These are phyloP conservation scores for Zasmidium cellare DNA, from an alignment of 2,329 filamentous ascomycete species.

Conservation along the genomic window DNA sequence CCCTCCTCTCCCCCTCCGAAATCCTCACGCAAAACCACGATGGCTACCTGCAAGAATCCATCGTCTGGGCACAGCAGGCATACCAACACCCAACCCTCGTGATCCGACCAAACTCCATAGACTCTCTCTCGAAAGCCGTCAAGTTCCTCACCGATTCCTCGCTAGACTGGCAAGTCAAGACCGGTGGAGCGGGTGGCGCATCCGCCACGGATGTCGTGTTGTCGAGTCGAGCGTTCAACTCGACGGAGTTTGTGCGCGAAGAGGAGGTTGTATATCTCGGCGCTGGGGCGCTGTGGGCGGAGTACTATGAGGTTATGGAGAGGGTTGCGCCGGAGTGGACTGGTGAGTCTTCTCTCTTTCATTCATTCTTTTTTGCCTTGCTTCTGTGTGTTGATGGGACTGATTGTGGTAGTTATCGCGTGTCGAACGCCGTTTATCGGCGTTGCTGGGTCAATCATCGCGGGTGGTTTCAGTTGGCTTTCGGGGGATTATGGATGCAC, in stretches of 20 bases:
- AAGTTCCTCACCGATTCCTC: too few relatives aligned
- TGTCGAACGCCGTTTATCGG: constrained; percentile 4
- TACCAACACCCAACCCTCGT: too few relatives aligned
- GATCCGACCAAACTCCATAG: too few relatives aligned
- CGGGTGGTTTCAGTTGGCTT: constrained; percentile 7
- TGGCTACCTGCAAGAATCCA: too few relatives aligned
- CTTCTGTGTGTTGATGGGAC: too few relatives aligned
- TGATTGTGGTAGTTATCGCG: background rate
- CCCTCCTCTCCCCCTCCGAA: too few relatives aligned
- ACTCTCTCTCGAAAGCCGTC: too few relatives aligned
- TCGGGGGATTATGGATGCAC: constrained; percentile 8
- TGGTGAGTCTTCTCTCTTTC: background rate
- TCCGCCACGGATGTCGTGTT: constrained; percentile 7
- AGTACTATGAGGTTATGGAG: constrained; percentile 8
- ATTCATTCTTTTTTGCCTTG: too few relatives aligned
- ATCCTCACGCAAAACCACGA: too few relatives aligned
- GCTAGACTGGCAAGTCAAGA: too few relatives aligned
- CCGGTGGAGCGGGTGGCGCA: constrained; percentile 1
- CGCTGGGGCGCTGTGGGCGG: constrained; percentile 1
- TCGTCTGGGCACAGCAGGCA: too few relatives aligned
- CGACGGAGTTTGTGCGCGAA: constrained; percentile 4
- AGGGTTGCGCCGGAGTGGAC: constrained; percentile 2
- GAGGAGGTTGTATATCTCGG: constrained; percentile 2
- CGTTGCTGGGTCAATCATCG: constrained; percentile 2
- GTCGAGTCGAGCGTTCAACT: background rate